Evolutionary conservation across 2,329 filamentous ascomycete species (phyloP).

Genomic region (Delphinella strobiligena): DNA sequence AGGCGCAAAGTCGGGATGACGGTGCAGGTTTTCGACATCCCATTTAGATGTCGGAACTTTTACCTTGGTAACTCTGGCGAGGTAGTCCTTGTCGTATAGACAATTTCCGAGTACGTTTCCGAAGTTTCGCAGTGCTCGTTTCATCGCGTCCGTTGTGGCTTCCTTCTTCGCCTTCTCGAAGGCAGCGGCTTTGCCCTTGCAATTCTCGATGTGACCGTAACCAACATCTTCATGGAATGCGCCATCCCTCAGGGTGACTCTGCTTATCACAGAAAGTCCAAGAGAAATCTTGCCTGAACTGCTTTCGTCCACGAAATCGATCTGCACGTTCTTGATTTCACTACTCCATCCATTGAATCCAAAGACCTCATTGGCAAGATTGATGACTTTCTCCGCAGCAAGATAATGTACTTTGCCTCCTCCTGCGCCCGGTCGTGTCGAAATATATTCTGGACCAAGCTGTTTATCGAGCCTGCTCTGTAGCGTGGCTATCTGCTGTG

Average conservation of each 20-base stretch:
- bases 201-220: conserved; percentile 94
- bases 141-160: conserved; percentile 87
- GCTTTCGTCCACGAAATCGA: conserved; percentile 88
- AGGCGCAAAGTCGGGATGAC: conserved; percentile 61
- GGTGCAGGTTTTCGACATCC: conserved; percentile 66
- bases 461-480: conserved; percentile 82
- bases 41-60: conserved; percentile 70
- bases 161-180: conserved; percentile 99
- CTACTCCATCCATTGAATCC: conserved; percentile 98
- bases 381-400: conserved; percentile 92
- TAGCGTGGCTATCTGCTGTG: conserved; percentile 79
- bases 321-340: conserved; percentile 84
- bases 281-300: conserved; percentile 69
- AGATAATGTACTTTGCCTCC: conserved; percentile 87
- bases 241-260: conserved; percentile 81
- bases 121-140: conserved; percentile 80
- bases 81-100: conserved; percentile 92
- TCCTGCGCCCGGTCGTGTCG: conserved; percentile 67
- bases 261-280: conserved; percentile 79
- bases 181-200: conserved; percentile 83
- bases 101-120: conserved; percentile 97
- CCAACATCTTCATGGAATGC: conserved; percentile 98
- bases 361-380: conserved; percentile 87
- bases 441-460: conserved; percentile 92
- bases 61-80: conserved; percentile 79